Percentiles rank a stretch among this genome's conserved stretches.
Evolutionary conservation across 176 grass and related monocot genomes (phyloP).

Genomic region (Ensete glaucum): DNA sequence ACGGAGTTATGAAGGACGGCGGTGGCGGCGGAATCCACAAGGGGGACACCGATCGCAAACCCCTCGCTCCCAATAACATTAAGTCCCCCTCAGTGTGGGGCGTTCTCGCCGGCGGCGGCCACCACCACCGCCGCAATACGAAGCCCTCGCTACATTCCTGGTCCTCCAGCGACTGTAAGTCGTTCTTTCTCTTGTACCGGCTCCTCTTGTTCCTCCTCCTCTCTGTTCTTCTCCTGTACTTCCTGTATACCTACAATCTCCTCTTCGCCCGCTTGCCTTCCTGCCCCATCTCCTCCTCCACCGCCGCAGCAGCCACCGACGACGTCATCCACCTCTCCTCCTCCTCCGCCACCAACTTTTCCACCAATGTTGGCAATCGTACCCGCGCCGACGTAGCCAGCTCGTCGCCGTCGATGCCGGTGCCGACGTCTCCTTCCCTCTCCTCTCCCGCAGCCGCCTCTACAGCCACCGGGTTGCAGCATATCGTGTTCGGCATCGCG

Average conservation of each 20-base stretch:
- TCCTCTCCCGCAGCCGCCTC: conserved; percentile 27
- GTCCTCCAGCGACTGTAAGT: conserved; percentile 20
- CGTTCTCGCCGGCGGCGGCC: neutral
- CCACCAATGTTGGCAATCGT: neutral
- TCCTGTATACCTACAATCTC: conserved; percentile 36
- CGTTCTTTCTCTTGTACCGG: conserved; percentile 14
- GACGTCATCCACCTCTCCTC: neutral
- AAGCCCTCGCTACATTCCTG: conserved; percentile 24
- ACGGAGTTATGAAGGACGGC: neutral
- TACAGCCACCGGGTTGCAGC: conserved; percentile 50
- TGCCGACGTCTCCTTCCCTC: conserved; percentile 14
- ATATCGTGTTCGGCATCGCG: conserved; percentile 97
- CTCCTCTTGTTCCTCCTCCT: conserved; percentile 31
- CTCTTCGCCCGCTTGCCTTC: neutral
- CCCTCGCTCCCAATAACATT: neutral
- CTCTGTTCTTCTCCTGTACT: conserved; percentile 28
- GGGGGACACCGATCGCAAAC: neutral
- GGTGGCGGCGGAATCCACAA: neutral
- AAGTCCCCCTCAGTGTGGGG: neutral
- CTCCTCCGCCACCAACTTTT: neutral
- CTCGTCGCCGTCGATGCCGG: neutral
- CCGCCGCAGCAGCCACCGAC: neutral
- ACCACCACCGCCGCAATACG: conserved; percentile 33
- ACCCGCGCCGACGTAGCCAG: neutral
- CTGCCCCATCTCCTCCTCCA: neutral